phyloP scores from a whole-genome alignment of 108 stramenopile genomes.

The Poteriospumella lacustris region DNA sequence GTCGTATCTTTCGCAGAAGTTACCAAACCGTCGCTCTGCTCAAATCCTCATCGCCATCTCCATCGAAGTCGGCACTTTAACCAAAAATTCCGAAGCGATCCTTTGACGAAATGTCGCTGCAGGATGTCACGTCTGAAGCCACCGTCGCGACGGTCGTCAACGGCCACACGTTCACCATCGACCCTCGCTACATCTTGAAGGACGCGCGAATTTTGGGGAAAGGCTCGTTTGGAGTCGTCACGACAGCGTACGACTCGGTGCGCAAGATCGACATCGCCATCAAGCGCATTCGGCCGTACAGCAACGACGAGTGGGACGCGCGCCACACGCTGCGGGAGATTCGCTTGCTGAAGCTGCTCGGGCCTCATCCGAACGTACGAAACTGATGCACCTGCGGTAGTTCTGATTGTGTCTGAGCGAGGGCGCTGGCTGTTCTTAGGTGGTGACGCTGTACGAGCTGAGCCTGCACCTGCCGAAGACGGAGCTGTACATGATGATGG shows the following conservation, averaged over 20 bases:
- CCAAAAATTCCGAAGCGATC: background rate
- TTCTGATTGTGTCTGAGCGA: background rate
- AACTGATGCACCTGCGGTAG: background rate
- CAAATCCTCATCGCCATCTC: too few species aligned
- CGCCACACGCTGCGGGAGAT: conserved; percentile 24
- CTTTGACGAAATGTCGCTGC: background rate
- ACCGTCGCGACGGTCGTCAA: background rate
- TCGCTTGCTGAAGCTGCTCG: conserved; percentile 16
- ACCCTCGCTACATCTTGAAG: conserved; percentile 9
- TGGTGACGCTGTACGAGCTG: conserved; percentile 10
- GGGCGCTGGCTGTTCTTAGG: background rate
- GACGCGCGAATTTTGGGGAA: conserved; percentile 3
- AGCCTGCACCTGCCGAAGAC: background rate
- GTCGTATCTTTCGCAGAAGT: too few species aligned
- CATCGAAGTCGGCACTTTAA: background rate
- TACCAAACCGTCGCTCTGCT: too few species aligned
- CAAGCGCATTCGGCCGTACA: conserved; percentile 21
- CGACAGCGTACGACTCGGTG: conserved; percentile 12
- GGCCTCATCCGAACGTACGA: conserved; percentile 29
- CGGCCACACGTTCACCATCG: conserved; percentile 30
- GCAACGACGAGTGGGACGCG: conserved; percentile 29
- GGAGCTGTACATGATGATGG: conserved; percentile 41
- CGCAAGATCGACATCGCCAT: conserved; percentile 11
- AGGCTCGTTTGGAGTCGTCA: conserved; percentile 29
- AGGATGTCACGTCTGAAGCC: background rate